A percentile compares a stretch with the other conserved stretches of the same genome.
phyloP scores from a whole-genome alignment of 768 basidiomycete species.

The Tephrocybe sp. region DNA sequence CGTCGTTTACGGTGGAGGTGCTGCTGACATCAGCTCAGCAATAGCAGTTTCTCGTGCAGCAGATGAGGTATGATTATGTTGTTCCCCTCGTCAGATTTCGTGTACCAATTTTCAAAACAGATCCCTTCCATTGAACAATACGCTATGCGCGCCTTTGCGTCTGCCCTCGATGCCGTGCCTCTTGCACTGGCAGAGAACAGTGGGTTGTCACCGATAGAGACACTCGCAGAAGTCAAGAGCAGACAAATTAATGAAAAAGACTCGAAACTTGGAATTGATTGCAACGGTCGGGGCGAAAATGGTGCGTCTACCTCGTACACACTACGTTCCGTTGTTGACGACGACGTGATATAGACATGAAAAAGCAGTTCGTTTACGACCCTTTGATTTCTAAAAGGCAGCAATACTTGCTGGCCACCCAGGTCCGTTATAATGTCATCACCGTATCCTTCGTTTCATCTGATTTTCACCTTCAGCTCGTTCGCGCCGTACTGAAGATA shows the following conservation, averaged over 20 bases:
- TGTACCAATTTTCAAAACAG: constrained; percentile 33
- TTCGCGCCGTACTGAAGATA: constrained; percentile 86
- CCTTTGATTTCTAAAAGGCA: constrained; percentile 97
- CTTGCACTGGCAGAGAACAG: constrained; percentile 98
- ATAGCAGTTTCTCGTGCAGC: constrained; percentile 93
- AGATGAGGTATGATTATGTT: constrained; percentile 64
- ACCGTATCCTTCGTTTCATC: neutral
- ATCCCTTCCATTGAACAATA: constrained; percentile 99
- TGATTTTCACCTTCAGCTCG: constrained; percentile 47
- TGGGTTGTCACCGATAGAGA: constrained; percentile 94
- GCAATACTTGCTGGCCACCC: constrained; percentile 96
- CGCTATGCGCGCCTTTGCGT: constrained; percentile 98
- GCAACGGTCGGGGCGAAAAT: constrained; percentile 80
- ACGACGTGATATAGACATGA: constrained; percentile 75
- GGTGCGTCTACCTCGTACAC: constrained; percentile 45
- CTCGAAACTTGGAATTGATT: constrained; percentile 91
- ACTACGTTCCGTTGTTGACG: neutral
- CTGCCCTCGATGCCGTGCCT: constrained; percentile 92
- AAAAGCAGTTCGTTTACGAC: constrained; percentile 94
- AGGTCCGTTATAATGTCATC: constrained; percentile 46
- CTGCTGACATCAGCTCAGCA: constrained; percentile 94
- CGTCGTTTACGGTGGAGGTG: constrained; percentile 97
- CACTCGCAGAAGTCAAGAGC: constrained; percentile 93
- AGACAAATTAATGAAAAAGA: constrained; percentile 87
- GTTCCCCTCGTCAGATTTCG: constrained; percentile 1